These are phyloP conservation scores for Zalaria obscura DNA, from an alignment of 2,329 filamentous ascomycete species.

Conservation along the genomic window DNA sequence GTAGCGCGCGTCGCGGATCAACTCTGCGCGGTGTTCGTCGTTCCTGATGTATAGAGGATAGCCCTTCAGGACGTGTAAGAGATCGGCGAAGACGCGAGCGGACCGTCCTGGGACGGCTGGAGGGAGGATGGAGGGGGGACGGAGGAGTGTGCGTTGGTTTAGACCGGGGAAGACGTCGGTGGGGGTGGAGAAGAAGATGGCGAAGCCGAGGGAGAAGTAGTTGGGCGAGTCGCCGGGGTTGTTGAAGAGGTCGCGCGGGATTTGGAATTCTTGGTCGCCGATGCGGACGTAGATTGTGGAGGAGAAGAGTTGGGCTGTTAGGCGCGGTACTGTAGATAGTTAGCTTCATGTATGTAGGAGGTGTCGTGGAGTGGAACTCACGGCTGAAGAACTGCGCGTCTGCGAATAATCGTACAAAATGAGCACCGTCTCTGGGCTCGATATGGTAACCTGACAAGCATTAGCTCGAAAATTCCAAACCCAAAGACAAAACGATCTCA, in stretches of 20 bases:
- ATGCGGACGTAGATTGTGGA: slow-evolving; percentile 88
- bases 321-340: slow-evolving; percentile 52
- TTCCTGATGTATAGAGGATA: slow-evolving; percentile 67
- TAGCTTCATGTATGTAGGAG: slow-evolving; percentile 3
- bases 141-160: slow-evolving; percentile 61
- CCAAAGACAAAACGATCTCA: slow-evolving; percentile 75
- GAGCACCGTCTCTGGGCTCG: slow-evolving; percentile 61
- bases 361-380: slow-evolving; percentile 27
- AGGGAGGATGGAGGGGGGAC: slow-evolving; percentile 74
- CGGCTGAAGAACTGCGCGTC: slow-evolving; percentile 89
- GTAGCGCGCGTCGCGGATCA: slow-evolving; percentile 78
- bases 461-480: slow-evolving; percentile 72
- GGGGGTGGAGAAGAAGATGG: slow-evolving; percentile 70
- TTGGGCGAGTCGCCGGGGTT: slow-evolving; percentile 84
- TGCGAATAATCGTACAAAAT: slow-evolving; percentile 85
- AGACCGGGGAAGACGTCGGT: slow-evolving; percentile 76
- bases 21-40: slow-evolving; percentile 60
- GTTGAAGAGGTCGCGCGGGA: slow-evolving; percentile 76
- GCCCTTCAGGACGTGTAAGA: slow-evolving; percentile 68
- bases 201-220: slow-evolving; percentile 86
- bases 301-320: slow-evolving; percentile 83
- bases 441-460: slow-evolving; percentile 67
- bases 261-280: slow-evolving; percentile 74
- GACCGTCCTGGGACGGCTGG: slow-evolving; percentile 68
- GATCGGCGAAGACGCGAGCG: slow-evolving; percentile 70